These are phyloP conservation scores for Kewa caespitosa DNA, from an alignment of 179 eudicot species.

Conservation along the genomic window DNA sequence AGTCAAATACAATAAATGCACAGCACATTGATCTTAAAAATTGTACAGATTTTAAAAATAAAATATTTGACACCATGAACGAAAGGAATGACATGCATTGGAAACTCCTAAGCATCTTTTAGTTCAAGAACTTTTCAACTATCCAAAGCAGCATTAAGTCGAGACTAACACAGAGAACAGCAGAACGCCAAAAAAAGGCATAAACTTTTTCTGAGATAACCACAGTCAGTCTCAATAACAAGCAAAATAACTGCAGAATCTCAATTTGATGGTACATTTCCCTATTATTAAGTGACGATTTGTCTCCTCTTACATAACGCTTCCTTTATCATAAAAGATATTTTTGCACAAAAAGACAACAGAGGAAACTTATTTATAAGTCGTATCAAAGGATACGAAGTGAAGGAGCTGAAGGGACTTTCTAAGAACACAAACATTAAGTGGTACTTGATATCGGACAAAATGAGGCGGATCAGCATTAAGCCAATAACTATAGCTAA, in stretches of 20 bases:
- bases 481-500: not conserved
- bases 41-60: not conserved
- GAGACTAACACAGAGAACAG: too few relatives aligned
- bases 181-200: too few relatives aligned
- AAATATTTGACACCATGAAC: too few relatives aligned
- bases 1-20: slow-evolving; percentile 78
- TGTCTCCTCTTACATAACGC: not conserved
- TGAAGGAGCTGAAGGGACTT: not conserved
- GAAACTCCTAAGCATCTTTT: not conserved
- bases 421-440: not conserved
- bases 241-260: too few relatives aligned
- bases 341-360: not conserved
- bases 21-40: slow-evolving; percentile 7
- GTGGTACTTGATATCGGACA: too few relatives aligned
- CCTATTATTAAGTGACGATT: too few relatives aligned
- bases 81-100: too few relatives aligned
- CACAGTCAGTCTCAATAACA: too few relatives aligned
- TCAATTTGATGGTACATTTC: too few relatives aligned
- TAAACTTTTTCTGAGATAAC: too few relatives aligned
- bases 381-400: not conserved
- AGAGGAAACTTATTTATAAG: not conserved
- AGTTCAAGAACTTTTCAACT: not conserved
- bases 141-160: not conserved
- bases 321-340: not conserved
- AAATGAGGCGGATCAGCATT: too few relatives aligned